Conservation (phyloP, 768 basidiomycete genomes). For the Leccinum boreale region DNA sequence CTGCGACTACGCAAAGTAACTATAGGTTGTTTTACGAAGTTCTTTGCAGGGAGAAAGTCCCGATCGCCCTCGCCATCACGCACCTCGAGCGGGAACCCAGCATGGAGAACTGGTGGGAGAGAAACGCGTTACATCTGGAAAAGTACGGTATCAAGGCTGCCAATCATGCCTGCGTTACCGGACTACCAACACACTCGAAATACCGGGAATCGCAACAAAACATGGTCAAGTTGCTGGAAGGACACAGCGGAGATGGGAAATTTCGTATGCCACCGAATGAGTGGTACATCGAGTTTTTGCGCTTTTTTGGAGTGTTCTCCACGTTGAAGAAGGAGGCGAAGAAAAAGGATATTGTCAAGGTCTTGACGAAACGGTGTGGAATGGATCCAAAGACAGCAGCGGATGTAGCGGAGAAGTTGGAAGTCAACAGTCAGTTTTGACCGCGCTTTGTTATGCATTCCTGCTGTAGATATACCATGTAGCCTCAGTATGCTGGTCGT, state of each 20-base stretch:
- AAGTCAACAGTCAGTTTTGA: not conserved
- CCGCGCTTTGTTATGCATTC: not conserved
- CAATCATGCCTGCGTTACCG: constrained; percentile 37
- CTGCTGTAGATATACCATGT: not conserved
- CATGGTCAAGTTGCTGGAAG: constrained; percentile 14
- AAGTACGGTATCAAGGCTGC: constrained; percentile 26
- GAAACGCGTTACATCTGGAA: constrained; percentile 23
- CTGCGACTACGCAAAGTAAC: constrained; percentile 35
- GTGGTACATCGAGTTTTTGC: constrained; percentile 26
- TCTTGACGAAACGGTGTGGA: constrained; percentile 29
- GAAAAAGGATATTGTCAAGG: constrained; percentile 23
- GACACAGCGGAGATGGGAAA: constrained; percentile 11
- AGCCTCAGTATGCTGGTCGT: not conserved
- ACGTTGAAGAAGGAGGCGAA: constrained; percentile 20
- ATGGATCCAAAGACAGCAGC: constrained; percentile 18
- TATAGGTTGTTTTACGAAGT: constrained; percentile 42
- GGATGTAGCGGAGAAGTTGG: constrained; percentile 20
- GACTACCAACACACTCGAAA: constrained; percentile 26
- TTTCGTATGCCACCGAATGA: constrained; percentile 27
- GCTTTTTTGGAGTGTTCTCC: constrained; percentile 22
- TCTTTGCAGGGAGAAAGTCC: constrained; percentile 35
- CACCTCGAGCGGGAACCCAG: constrained; percentile 36
- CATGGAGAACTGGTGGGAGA: constrained; percentile 36
- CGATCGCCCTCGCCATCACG: constrained; percentile 34
- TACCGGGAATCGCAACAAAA: constrained; percentile 23